Evolutionary conservation across 495 filamentous ascomycete species (phyloP), one percentile per base, ranked within the genome.

Genomic region (Aspergillus biplanus): DNA sequence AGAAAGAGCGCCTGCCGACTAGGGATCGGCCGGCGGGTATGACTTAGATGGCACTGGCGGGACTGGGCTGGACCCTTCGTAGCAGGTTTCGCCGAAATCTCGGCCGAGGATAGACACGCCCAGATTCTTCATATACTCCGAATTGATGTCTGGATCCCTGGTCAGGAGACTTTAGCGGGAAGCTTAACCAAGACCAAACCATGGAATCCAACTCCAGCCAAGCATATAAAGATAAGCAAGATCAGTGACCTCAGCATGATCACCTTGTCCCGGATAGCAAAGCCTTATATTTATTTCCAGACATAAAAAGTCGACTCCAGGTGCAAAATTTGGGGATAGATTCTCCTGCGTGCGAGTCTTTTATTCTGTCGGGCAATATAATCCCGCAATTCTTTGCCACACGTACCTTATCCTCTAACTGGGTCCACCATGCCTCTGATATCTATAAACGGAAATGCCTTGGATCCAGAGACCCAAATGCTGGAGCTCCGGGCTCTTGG

Each of bases 211-310:
- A 18, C 16, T 31, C 47, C 47, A 50, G 5, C 47, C 47, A 50
- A 27, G 27, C 21, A 27, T 5, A 50, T 27, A 31, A 27, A 3
- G 11, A 31, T 21, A 5, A 27, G 11, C n/a, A n/a, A 50, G 47
- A 50, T 44, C 39, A 15, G 39, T 50, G 47, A 50, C 47, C 21
- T 50, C 47, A 50, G 11, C 15, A 18, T 31, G 47, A 50, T 44
- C 39, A 44, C n/a, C 7, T 39, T 13, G 39, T 6, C n/a, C 8
- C 39, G 8, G n/a, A 15, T 44, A 44, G 6, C 39, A 44, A 15
- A 11, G 39, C 39, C 4, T 44, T 11, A 0, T 44, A 44, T 44
- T 15, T 44, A 5, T 44, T 13, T 13, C 3, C 11, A 39, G 7
- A 11, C n/a, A 27, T 50, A 18, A 9, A 27, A 18, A 18, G 16